These are phyloP conservation scores for Fusarium buxicola DNA, from an alignment of 2,329 filamentous ascomycete species.

Conservation along the genomic window DNA sequence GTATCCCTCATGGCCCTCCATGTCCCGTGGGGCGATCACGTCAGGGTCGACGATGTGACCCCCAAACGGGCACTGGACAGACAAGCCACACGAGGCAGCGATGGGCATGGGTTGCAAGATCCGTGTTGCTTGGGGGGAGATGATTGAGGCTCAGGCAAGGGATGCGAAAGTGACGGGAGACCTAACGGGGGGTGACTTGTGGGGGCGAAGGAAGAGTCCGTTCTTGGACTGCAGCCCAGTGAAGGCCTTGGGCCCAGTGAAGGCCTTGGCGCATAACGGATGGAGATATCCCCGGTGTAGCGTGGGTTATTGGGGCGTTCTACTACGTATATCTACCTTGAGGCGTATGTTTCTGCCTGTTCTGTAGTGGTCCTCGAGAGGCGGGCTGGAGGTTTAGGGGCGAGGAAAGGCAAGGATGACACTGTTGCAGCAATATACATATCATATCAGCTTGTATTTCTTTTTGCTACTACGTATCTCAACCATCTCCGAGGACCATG, in stretches of 20 bases:
- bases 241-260: conserved; percentile 27
- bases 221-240: conserved; percentile 18
- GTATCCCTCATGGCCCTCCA: neutral
- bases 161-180: conserved; percentile 7
- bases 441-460: conserved; percentile 6
- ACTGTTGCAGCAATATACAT: conserved; percentile 7
- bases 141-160: neutral
- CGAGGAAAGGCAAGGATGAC: too few relatives aligned
- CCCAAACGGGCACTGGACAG: conserved; percentile 1
- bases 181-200: conserved; percentile 14
- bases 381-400: conserved; percentile 6
- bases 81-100: neutral
- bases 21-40: conserved; percentile 29
- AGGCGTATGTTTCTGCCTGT: neutral
- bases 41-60: conserved; percentile 16
- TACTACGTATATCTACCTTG: conserved; percentile 6
- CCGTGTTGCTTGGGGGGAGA: conserved; percentile 19
- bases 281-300: conserved; percentile 17
- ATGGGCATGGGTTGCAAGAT: conserved; percentile 29
- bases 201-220: conserved; percentile 13
- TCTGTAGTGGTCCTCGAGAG: conserved; percentile 5
- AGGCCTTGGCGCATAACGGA: conserved; percentile 37
- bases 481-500: neutral
- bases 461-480: conserved; percentile 8
- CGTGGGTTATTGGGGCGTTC: conserved; percentile 25